Percentiles rank a stretch among this genome's conserved stretches.
Conservation (phyloP, 2,329 filamentous ascomycete species). For the Calonectria naviculata region DNA sequence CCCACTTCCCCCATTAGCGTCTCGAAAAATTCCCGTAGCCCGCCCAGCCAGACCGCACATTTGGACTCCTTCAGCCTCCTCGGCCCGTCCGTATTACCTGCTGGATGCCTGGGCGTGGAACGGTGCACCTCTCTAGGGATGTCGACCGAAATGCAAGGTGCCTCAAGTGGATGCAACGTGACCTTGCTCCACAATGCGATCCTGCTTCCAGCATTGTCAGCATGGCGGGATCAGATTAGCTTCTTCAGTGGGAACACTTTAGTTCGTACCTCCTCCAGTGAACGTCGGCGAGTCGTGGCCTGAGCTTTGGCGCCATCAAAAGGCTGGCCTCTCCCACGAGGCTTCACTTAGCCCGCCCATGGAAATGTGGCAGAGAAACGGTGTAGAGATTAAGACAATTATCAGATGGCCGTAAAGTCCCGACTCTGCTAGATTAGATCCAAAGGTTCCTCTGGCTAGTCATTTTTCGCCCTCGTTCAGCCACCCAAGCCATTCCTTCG, state of each 20-base stretch:
- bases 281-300: not conserved
- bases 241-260: constrained; percentile 3
- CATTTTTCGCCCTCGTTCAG: not conserved
- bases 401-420: constrained; percentile 11
- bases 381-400: not conserved
- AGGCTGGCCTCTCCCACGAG: not conserved
- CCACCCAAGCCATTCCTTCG: not conserved
- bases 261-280: constrained; percentile 14
- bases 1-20: not conserved
- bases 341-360: not conserved
- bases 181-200: constrained; percentile 10
- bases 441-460: not conserved
- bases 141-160: constrained; percentile 11
- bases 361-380: not conserved
- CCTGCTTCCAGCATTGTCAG: not conserved
- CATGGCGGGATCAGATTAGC: constrained; percentile 1
- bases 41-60: not conserved
- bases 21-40: not conserved
- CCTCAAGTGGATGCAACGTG: constrained; percentile 18
- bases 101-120: not conserved
- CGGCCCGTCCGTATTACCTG: not conserved
- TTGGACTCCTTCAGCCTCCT: not conserved
- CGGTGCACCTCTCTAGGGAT: not conserved
- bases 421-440: not conserved
- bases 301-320: not conserved